Evolutionary conservation across 768 basidiomycete species (phyloP).

Genomic region (Candolleomyces efflorescens): DNA sequence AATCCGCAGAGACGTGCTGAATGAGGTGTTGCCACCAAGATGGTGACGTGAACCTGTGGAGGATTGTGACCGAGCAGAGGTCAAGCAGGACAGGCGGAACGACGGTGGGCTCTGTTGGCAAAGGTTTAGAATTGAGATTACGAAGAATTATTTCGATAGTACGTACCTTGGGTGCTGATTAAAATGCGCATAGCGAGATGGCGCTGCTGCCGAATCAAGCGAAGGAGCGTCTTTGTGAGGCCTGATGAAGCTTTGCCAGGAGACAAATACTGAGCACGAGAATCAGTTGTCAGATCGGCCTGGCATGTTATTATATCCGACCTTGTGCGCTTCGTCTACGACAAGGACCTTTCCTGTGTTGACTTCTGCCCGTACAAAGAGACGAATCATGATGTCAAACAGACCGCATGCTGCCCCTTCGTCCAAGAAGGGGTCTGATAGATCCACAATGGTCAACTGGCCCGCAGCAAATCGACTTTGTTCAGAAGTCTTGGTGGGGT

Average conservation of each 20-base stretch:
- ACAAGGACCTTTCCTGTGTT: conserved; percentile 64
- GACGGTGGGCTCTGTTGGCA: conserved; percentile 65
- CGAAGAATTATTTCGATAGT: not conserved
- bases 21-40: conserved; percentile 71
- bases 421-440: conserved; percentile 74
- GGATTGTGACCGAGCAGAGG: conserved; percentile 58
- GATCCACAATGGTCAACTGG: conserved; percentile 62
- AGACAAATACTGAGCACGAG: conserved; percentile 52
- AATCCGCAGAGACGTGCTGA: conserved; percentile 63
- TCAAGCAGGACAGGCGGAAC: conserved; percentile 66
- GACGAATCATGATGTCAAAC: conserved; percentile 63
- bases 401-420: conserved; percentile 60
- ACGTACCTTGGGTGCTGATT: conserved; percentile 67
- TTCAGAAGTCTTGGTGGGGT: not conserved
- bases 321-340: conserved; percentile 77
- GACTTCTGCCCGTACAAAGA: conserved; percentile 59
- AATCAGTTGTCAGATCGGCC: no score
- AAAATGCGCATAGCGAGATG: conserved; percentile 70
- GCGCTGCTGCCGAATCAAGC: conserved; percentile 63
- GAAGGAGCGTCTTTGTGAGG: conserved; percentile 53
- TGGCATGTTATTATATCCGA: conserved; percentile 18
- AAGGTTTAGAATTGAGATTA: not conserved
- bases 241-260: conserved; percentile 40
- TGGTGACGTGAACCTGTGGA: conserved; percentile 74
- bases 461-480: conserved; percentile 46